Evolutionary conservation across 2,329 filamentous ascomycete genomes (phyloP).

Genomic region (Monilinia aucupariae): DNA sequence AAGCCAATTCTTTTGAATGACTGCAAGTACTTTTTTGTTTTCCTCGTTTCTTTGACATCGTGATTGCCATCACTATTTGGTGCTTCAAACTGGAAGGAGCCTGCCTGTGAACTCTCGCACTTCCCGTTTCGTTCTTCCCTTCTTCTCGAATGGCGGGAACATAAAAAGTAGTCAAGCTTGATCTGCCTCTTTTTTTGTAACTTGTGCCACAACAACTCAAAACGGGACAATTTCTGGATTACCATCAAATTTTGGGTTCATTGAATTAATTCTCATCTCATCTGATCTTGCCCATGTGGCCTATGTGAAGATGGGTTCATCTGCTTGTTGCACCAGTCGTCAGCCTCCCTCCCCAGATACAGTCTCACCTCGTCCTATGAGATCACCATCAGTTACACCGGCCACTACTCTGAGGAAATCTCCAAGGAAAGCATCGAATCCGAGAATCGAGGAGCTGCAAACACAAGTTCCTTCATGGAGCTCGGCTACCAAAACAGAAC

Average conservation of each 20-base stretch:
- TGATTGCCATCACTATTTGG: background rate
- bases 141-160: background rate
- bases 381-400: constrained; percentile 13
- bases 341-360: constrained; percentile 33
- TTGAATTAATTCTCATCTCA: background rate
- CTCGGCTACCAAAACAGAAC: constrained; percentile 18
- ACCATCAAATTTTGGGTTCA: constrained; percentile 2
- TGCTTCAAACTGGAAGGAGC: background rate
- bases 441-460: background rate
- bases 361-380: constrained; percentile 25
- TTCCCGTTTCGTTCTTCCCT: background rate
- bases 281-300: constrained; percentile 6
- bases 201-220: background rate
- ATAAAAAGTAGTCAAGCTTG: background rate
- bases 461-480: constrained; percentile 19
- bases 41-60: background rate
- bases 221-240: background rate
- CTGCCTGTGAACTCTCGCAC: background rate
- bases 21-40: background rate
- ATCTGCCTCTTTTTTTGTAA: background rate
- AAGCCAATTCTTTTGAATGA: too few species aligned
- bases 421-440: constrained; percentile 19
- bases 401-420: constrained; percentile 13
- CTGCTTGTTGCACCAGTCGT: constrained; percentile 30
- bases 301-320: constrained; percentile 10